Percentiles rank a stretch among this genome's conserved stretches.
Conservation (phyloP, 2,329 filamentous ascomycete genomes). For the Fusarium devonianum region DNA sequence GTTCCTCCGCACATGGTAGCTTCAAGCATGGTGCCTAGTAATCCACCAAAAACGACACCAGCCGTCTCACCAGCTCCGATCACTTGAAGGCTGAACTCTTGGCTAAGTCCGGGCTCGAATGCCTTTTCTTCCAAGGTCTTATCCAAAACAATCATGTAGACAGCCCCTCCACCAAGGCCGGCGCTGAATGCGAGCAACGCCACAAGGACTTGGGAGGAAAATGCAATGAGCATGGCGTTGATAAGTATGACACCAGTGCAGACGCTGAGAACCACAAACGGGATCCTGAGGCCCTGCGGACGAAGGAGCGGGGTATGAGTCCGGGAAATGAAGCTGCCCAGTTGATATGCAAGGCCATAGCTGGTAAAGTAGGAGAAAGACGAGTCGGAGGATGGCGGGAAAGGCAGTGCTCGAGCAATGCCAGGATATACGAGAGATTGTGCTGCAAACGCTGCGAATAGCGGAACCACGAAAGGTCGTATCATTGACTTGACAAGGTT, state of each 20-base stretch:
- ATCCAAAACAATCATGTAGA: slow-evolving; percentile 41
- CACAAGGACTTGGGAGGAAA: slow-evolving; percentile 33
- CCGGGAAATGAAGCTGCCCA: slow-evolving; percentile 41
- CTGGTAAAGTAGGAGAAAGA: slow-evolving; percentile 42
- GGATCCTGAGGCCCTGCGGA: slow-evolving; percentile 11
- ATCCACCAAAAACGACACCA: slow-evolving; percentile 39
- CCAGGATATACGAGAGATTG: slow-evolving; percentile 42
- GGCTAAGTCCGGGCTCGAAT: slow-evolving; percentile 22
- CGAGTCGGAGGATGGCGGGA: slow-evolving; percentile 31
- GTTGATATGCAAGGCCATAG: slow-evolving; percentile 42
- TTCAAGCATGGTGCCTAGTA: slow-evolving; percentile 40
- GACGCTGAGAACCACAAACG: slow-evolving; percentile 16
- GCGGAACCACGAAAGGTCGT: slow-evolving; percentile 39
- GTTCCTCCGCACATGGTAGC: slow-evolving; percentile 32
- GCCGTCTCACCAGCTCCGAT: slow-evolving; percentile 42
- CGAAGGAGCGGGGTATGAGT: slow-evolving; percentile 33
- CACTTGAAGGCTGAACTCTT: slow-evolving; percentile 42
- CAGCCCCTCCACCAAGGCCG: slow-evolving; percentile 41
- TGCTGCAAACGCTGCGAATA: slow-evolving; percentile 35
- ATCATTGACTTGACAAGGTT: slow-evolving; percentile 21
- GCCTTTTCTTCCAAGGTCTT: slow-evolving; percentile 32
- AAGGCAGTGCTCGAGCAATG: slow-evolving; percentile 40
- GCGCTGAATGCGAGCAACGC: slow-evolving; percentile 39
- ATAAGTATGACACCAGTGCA: slow-evolving; percentile 20
- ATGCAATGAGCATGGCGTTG: slow-evolving; percentile 35